A percentile compares a stretch with the other conserved stretches of the same genome.
phyloP scores from a whole-genome alignment of 495 filamentous ascomycete species.

The Talaromyces wortmannii region DNA sequence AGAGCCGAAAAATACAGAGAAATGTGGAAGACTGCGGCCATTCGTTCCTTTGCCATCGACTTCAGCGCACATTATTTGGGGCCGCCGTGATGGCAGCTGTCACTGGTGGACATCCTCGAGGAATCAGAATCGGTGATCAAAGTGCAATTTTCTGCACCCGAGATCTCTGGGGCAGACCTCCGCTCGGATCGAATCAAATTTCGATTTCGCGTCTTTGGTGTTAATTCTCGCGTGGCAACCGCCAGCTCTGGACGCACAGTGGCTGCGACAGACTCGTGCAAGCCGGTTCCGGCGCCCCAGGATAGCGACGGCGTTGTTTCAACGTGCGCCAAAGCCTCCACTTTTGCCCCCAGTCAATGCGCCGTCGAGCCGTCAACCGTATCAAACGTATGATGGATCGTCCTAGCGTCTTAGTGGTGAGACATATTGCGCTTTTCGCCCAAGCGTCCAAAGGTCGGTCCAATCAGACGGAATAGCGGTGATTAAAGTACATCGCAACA shows the following conservation, averaged over 20 bases:
- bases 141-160: not conserved
- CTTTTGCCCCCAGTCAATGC: not conserved
- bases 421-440: not conserved
- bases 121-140: not conserved
- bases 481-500: too few species aligned
- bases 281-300: not conserved
- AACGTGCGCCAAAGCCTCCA: not conserved
- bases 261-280: not conserved
- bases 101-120: not conserved
- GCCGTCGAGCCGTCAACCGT: not conserved
- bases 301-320: not conserved
- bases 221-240: not conserved
- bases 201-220: not conserved
- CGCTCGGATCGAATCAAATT: not conserved
- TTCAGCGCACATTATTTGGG: not conserved
- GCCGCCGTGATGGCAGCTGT: not conserved
- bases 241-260: not conserved
- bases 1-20: not conserved
- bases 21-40: not conserved
- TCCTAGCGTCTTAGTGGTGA: not conserved
- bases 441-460: too few species aligned
- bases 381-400: not conserved
- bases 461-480: too few species aligned
- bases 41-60: not conserved
- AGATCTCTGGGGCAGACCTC: not conserved